Percentiles rank a stretch among this genome's conserved stretches.
phyloP scores from a whole-genome alignment of 108 stramenopile genomes.

The Aurantiochytrium sp. region DNA sequence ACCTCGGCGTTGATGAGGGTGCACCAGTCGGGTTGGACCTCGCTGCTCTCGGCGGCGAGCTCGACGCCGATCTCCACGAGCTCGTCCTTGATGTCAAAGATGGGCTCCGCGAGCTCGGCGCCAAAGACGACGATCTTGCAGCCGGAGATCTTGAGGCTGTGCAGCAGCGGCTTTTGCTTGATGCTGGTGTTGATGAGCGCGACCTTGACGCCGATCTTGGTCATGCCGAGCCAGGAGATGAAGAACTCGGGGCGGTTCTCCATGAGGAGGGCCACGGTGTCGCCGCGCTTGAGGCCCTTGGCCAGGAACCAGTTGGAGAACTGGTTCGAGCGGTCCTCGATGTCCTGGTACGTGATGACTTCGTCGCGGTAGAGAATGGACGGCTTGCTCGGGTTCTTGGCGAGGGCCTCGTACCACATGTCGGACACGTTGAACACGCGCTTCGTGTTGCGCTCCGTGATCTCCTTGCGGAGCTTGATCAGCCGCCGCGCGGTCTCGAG shows the following conservation, averaged over 20 bases:
- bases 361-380: neutral
- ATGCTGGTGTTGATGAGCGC: constrained; percentile 45
- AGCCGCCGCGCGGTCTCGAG: neutral
- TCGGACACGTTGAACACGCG: neutral
- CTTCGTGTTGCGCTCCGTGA: neutral
- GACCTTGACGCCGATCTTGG: constrained; percentile 38
- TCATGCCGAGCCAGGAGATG: constrained; percentile 40
- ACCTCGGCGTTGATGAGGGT: neutral
- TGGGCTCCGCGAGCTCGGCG: neutral
- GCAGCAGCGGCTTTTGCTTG: constrained; percentile 32
- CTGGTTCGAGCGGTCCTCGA: constrained; percentile 39
- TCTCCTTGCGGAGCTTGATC: neutral
- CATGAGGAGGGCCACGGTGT: constrained; percentile 42
- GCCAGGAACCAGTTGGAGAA: constrained; percentile 29
- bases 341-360: neutral
- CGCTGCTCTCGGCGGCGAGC: neutral
- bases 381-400: constrained; percentile 30
- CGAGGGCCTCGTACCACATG: neutral
- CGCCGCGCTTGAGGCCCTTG: constrained; percentile 7
- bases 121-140: constrained; percentile 39
- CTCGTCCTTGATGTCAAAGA: neutral
- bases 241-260: constrained; percentile 42
- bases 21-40: neutral
- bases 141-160: constrained; percentile 33
- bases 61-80: neutral